Evolutionary conservation across 495 filamentous ascomycete species (phyloP), one percentile per base, ranked within the genome.

Genomic region (Penicillium cataractarum): DNA sequence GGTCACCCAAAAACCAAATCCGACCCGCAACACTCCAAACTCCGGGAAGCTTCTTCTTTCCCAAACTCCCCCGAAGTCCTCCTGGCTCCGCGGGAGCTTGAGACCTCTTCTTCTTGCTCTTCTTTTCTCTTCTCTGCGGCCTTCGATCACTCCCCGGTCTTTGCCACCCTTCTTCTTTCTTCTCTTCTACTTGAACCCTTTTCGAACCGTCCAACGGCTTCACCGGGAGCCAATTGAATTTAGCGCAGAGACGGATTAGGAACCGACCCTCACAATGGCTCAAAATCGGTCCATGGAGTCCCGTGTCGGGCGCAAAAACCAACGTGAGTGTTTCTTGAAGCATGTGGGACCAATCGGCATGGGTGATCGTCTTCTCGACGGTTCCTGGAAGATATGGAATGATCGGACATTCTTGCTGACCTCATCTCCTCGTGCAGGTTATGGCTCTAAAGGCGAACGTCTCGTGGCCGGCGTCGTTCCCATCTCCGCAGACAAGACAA

Each of bases 401-500:
- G 46, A 29, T 50, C 42, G 42, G 46, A 50, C 46, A 50, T 50
- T 50, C 35, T 71, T 63, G 57, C 62, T 68, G 55, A 56, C 50
- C 44, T 44, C 24, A 29, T 35, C 35, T 12, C 31, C 22, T 15
- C n/a, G 24, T 50, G 40, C 24, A 97, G 96, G 95, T 65, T 99
- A 97, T 76, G 92, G 91, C 71, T 71, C 90, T 48, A 89, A 91
- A 72, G 96, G 96, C 78, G 93, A 97, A 80, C 89, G 95, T 58
- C 89, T 99, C 52, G 96, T 99, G 61, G 93, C 95, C 46, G 95
- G 95, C 61, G 88, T 98, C 39, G 96, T 99, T 32, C 92, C 96
- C 74, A 83, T 89, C 67, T 90, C 86, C 71, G 62, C 76, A 62
- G 89, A 91, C 75, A 90, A 88, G 70, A 89, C 84, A 62, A 83